phyloP scores from a whole-genome alignment of 257 asterid species.

The Capsicum chinense region DNA sequence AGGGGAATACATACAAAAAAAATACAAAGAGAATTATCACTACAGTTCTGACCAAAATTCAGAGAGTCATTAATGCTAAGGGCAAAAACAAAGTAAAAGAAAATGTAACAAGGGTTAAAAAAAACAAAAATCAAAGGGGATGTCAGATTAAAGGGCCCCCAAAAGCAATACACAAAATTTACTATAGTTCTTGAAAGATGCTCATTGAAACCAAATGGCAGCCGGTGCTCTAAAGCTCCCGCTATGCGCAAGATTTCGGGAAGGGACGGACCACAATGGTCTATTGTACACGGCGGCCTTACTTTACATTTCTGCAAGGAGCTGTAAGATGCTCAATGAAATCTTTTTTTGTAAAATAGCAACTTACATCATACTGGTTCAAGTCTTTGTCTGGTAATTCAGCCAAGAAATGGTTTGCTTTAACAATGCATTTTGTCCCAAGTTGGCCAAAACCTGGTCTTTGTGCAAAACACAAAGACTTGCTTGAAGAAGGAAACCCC shows the following conservation, averaged over 20 bases:
- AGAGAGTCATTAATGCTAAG: slow-evolving; percentile 50
- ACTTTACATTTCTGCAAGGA: too few relatives aligned
- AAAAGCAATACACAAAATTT: slow-evolving; percentile 38
- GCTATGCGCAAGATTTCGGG: too few relatives aligned
- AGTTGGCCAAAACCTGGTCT: slow-evolving; percentile 94
- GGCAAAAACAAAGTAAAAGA: slow-evolving; percentile 42
- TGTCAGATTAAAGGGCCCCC: slow-evolving; percentile 63
- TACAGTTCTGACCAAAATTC: slow-evolving; percentile 40
- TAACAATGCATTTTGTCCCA: slow-evolving; percentile 91
- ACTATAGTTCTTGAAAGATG: slow-evolving; percentile 30
- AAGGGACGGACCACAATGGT: too few relatives aligned
- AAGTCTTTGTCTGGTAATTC: slow-evolving; percentile 94
- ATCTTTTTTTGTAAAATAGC: not conserved
- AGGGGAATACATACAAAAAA: slow-evolving; percentile 18
- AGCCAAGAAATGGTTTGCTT: slow-evolving; percentile 97
- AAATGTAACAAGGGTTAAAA: slow-evolving; percentile 35
- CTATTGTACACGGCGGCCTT: too few relatives aligned
- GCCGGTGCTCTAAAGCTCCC: too few relatives aligned
- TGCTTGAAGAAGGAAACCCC: slow-evolving; percentile 74
- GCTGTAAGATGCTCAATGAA: too few relatives aligned
- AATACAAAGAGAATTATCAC: slow-evolving; percentile 38
- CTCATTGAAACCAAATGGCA: slow-evolving; percentile 9
- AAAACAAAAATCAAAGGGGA: slow-evolving; percentile 36
- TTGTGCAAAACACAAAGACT: slow-evolving; percentile 70
- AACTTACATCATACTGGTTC: slow-evolving; percentile 94